phyloP scores from a whole-genome alignment of 2,329 filamentous ascomycete species.

The Penicillium sclerotiorum region DNA sequence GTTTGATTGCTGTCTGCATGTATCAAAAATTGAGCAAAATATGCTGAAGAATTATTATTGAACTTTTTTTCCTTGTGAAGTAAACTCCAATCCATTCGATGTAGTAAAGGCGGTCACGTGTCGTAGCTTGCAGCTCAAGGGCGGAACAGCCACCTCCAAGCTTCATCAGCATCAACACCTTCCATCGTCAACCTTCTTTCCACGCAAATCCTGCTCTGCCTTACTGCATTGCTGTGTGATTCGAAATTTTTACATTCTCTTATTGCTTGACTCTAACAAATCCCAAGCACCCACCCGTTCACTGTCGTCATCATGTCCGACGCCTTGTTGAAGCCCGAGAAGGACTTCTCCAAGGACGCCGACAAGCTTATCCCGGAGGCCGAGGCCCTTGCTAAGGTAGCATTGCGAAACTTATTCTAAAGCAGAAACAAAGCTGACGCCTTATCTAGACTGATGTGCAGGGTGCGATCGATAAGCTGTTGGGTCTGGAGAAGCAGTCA shows the following conservation, averaged over 20 bases:
- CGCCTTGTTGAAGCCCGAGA: constrained; percentile 86
- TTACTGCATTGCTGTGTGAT: not conserved
- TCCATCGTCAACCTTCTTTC: constrained; percentile 5
- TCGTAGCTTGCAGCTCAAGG: constrained; percentile 32
- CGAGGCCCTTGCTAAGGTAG: constrained; percentile 83
- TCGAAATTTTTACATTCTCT: too few relatives aligned
- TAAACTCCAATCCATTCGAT: not conserved
- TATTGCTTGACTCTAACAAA: too few relatives aligned
- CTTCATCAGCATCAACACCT: constrained; percentile 23
- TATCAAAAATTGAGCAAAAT: too few relatives aligned
- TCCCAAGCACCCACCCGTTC: not conserved
- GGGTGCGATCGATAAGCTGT: constrained; percentile 89
- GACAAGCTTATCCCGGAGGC: constrained; percentile 90
- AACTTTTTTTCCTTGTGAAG: too few relatives aligned
- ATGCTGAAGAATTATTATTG: too few relatives aligned
- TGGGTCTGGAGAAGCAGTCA: constrained; percentile 91
- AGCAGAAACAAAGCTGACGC: constrained; percentile 22
- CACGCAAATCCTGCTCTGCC: constrained; percentile 5
- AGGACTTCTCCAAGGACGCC: constrained; percentile 97
- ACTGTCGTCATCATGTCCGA: constrained; percentile 70
- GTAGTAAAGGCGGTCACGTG: constrained; percentile 29
- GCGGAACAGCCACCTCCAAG: constrained; percentile 21
- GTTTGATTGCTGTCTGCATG: not conserved
- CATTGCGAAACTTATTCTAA: constrained; percentile 6
- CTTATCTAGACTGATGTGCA: constrained; percentile 65